These are phyloP conservation scores for Leishmania tarentolae DNA, from an alignment of 208 protist genomes.

Conservation along the genomic window DNA sequence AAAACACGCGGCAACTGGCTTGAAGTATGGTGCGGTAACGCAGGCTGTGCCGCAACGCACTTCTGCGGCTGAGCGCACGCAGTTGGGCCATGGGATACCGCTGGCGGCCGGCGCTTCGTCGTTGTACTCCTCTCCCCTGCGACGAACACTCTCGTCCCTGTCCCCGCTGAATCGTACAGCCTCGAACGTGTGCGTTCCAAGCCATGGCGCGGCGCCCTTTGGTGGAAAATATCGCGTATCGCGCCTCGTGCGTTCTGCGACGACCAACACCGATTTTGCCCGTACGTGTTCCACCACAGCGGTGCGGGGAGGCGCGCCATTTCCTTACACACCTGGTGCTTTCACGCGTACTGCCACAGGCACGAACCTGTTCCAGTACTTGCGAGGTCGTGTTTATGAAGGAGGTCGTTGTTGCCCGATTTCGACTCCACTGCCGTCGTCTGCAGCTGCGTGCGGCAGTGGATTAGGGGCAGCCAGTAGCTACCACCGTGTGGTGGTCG, in stretches of 20 bases:
- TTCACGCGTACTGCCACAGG: slow-evolving; percentile 40
- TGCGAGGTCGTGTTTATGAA: neutral
- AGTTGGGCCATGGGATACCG: slow-evolving; percentile 2
- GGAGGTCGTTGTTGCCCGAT: neutral
- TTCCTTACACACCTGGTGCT: neutral
- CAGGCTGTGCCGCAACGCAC: neutral
- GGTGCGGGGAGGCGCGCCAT: neutral
- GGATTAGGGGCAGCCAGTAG: no score
- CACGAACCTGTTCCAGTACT: slow-evolving; percentile 7
- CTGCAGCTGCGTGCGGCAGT: neutral
- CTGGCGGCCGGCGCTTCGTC: neutral
- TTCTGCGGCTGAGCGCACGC: slow-evolving; percentile 20
- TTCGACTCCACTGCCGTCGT: neutral
- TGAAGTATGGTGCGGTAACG: neutral
- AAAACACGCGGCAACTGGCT: slow-evolving; percentile 3
- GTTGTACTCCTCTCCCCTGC: neutral
- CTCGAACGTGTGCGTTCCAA: slow-evolving; percentile 16
- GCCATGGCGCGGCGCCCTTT: slow-evolving; percentile 6
- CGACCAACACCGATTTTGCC: slow-evolving; percentile 18
- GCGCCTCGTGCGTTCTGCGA: slow-evolving; percentile 21
- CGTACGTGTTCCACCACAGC: slow-evolving; percentile 1
- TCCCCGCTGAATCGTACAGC: slow-evolving; percentile 35
- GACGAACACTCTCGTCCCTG: neutral
- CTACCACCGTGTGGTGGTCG: neutral
- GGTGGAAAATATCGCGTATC: slow-evolving; percentile 9